phyloP scores from a whole-genome alignment of 768 basidiomycete genomes.

The Nidularia pulvinata region DNA sequence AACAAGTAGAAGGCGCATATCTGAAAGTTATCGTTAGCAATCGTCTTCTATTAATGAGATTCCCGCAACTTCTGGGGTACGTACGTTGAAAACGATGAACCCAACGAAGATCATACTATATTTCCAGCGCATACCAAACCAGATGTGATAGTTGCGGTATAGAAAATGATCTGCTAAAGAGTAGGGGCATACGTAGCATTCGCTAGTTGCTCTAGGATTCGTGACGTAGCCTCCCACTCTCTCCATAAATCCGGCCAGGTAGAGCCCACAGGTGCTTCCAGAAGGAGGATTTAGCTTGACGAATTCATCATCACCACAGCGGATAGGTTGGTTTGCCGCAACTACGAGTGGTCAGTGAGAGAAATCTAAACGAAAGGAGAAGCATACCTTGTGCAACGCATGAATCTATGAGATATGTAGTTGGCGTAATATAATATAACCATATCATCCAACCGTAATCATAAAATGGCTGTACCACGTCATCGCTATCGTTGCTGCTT shows the following conservation, averaged over 20 bases:
- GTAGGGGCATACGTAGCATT: not conserved
- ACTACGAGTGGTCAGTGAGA: too few relatives aligned
- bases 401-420: too few relatives aligned
- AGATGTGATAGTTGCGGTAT: not conserved
- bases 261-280: not conserved
- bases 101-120: constrained; percentile 21
- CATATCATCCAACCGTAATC: too few relatives aligned
- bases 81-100: constrained; percentile 7
- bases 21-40: too few relatives aligned
- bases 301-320: not conserved
- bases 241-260: not conserved
- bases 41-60: too few relatives aligned
- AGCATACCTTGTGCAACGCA: constrained; percentile 8
- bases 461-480: too few relatives aligned
- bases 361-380: not conserved
- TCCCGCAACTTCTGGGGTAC: too few relatives aligned
- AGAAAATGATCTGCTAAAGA: constrained; percentile 16
- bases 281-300: not conserved
- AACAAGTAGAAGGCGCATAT: too few relatives aligned
- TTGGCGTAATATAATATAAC: too few relatives aligned
- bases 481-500: not conserved
- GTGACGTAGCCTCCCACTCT: not conserved
- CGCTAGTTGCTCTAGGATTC: not conserved
- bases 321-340: not conserved
- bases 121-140: constrained; percentile 10